Evolutionary conservation across 2,329 filamentous ascomycete genomes (phyloP), one percentile per base, ranked within the genome.

Genomic region (Cladosporium sp.): DNA sequence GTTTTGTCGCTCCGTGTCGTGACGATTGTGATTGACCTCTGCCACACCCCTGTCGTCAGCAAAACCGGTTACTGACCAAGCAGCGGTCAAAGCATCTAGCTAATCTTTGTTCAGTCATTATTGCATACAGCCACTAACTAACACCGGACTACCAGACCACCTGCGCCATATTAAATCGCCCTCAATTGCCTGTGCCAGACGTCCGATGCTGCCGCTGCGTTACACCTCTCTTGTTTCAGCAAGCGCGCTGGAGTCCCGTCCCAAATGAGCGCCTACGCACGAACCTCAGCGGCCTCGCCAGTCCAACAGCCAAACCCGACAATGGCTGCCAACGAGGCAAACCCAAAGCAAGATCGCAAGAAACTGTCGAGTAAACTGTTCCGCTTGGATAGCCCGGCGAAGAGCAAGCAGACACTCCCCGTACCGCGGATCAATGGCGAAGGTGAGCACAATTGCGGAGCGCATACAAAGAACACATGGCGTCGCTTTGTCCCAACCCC

Each of bases 281-380:
- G 49, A 26, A 63, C 60, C 25, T 63, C 59, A 56, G 49, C 53
- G 51, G 30, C 60, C 36, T 63, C 60, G 34, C 60, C 60, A 16
- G 32, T 63, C 13, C 60, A 51, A 53, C 60, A 54, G 43, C 30
- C 32, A 32, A 56, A 30, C 49, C 16, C 60, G 21, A 39, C 60
- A 46, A 54, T 28, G 25, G 34, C 60, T 13, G 25, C 23, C 26
- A 56, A 63, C 36, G 60, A 63, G 34, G 34, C 60, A 43, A 10
- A 53, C 10, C 54, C 54, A 25, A 63, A 63, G 48, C 32, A 51
- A 28, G 36, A 46, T 23, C 49, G 49, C 49, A 63, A 63, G 60
- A 56, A 54, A 13, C 16, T 63, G 23, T 43, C 60, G 16, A 51
- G 34, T n/a, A 63, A 63, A 49, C 60, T 63, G 60, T 63, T 63